Evolutionary conservation across 257 asterid genomes (phyloP).

Genomic region (Solanum bulbocastanum): DNA sequence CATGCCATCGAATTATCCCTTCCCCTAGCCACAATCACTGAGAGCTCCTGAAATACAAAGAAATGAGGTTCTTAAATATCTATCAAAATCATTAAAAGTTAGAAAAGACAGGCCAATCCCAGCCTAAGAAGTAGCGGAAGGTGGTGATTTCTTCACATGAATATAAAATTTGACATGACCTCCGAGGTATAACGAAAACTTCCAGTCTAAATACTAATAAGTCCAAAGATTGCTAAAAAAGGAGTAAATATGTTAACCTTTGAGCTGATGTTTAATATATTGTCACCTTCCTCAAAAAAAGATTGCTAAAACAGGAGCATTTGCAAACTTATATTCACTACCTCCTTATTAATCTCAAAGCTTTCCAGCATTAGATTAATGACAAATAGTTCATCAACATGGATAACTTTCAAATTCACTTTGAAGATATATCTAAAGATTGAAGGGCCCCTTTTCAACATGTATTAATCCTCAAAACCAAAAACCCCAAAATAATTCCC

Average conservation of each 20-base stretch:
- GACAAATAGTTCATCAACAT: neutral
- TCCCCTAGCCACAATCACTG: conserved; percentile 94
- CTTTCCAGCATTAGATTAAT: neutral
- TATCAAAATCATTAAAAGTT: neutral
- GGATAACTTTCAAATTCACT: neutral
- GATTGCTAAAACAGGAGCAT: neutral
- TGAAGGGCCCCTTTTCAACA: neutral
- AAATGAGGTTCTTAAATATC: neutral
- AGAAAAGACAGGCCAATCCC: neutral
- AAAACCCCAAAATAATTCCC: neutral
- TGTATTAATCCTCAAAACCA: neutral
- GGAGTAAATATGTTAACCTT: neutral
- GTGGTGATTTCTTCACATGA: neutral
- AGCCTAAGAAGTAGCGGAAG: neutral
- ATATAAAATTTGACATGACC: neutral
- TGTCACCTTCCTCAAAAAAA: neutral
- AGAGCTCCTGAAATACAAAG: conserved; percentile 57
- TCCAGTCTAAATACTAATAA: neutral
- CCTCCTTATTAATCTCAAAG: neutral
- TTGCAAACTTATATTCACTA: neutral
- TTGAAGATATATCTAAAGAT: neutral
- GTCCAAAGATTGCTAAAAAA: neutral
- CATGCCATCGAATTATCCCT: conserved; percentile 52
- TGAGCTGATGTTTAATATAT: neutral
- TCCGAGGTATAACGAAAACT: neutral